A percentile compares a stretch with the other conserved stretches of the same genome.
phyloP scores from a whole-genome alignment of 2,329 filamentous ascomycete species.

The Fusarium sp. region DNA sequence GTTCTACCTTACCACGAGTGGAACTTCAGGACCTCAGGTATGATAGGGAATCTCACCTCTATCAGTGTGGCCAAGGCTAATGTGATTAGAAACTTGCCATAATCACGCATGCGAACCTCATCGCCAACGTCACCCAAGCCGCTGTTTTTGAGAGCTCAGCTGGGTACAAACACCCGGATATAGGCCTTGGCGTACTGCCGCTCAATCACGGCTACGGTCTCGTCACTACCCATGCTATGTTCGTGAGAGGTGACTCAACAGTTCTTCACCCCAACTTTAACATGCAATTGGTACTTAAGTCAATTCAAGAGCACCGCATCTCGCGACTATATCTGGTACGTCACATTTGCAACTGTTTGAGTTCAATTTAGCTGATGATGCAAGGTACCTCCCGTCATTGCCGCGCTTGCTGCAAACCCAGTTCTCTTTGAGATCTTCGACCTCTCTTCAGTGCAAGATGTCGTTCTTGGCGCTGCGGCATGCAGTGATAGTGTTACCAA shows the following conservation, averaged over 20 bases:
- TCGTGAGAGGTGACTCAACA: neutral
- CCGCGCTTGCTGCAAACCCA: neutral
- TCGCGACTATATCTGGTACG: neutral
- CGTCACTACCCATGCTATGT: neutral
- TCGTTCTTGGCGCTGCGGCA: neutral
- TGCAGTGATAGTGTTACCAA: neutral
- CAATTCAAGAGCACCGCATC: neutral
- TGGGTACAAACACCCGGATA: neutral
- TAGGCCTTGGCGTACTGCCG: neutral
- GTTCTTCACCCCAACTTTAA: neutral
- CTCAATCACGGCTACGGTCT: neutral
- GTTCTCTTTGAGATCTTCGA: neutral
- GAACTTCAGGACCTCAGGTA: neutral
- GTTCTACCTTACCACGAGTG: neutral
- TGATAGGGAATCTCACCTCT: rapidly evolving
- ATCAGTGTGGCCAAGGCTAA: rapidly evolving
- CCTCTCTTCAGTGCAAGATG: neutral
- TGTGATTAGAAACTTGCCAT: neutral
- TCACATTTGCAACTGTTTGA: too few relatives aligned
- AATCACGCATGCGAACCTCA: neutral
- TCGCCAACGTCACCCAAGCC: neutral
- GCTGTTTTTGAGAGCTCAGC: neutral
- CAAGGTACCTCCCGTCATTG: neutral
- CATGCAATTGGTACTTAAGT: neutral
- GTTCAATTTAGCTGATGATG: too few relatives aligned